These are phyloP conservation scores for Casuarina cunninghamiana DNA, from an alignment of 306 rosid species.

Conservation along the genomic window DNA sequence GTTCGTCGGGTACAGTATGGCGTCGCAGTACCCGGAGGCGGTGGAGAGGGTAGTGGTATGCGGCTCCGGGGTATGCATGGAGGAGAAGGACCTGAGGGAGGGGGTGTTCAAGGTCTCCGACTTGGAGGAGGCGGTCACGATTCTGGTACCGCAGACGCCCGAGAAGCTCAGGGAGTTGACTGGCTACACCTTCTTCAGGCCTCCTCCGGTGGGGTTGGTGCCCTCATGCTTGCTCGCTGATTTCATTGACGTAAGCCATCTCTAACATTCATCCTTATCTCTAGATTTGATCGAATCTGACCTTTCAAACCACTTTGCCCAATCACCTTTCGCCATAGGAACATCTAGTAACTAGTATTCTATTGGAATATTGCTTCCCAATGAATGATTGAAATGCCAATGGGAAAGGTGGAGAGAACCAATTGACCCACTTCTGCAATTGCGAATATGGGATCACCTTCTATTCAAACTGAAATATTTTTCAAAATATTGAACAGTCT, in stretches of 20 bases:
- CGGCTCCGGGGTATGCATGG: constrained; percentile 73
- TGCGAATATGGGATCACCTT: too few relatives aligned
- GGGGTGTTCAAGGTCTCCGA: constrained; percentile 56
- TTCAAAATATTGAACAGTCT: too few relatives aligned
- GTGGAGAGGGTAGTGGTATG: constrained; percentile 87
- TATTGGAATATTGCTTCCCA: too few relatives aligned
- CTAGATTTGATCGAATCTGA: too few relatives aligned
- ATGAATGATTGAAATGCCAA: too few relatives aligned
- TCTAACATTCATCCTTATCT: too few relatives aligned
- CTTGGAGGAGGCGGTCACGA: constrained; percentile 62
- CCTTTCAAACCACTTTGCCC: too few relatives aligned
- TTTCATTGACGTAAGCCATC: constrained; percentile 59
- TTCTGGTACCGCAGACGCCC: constrained; percentile 75
- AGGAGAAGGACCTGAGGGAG: constrained; percentile 68
- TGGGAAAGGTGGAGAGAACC: too few relatives aligned
- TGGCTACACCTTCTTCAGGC: constrained; percentile 43
- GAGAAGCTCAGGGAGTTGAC: constrained; percentile 50
- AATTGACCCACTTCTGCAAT: too few relatives aligned
- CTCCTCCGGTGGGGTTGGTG: constrained; percentile 37
- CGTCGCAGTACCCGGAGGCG: constrained; percentile 42
- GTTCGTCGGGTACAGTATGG: constrained; percentile 67
- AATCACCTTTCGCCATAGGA: too few relatives aligned
- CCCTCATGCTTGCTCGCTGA: constrained; percentile 75
- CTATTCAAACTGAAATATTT: too few relatives aligned
- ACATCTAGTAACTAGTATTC: background rate